A percentile compares a stretch with the other conserved stretches of the same genome.
These are phyloP conservation scores for Claviceps paspali DNA, from an alignment of 2,329 filamentous ascomycete genomes.

Conservation along the genomic window DNA sequence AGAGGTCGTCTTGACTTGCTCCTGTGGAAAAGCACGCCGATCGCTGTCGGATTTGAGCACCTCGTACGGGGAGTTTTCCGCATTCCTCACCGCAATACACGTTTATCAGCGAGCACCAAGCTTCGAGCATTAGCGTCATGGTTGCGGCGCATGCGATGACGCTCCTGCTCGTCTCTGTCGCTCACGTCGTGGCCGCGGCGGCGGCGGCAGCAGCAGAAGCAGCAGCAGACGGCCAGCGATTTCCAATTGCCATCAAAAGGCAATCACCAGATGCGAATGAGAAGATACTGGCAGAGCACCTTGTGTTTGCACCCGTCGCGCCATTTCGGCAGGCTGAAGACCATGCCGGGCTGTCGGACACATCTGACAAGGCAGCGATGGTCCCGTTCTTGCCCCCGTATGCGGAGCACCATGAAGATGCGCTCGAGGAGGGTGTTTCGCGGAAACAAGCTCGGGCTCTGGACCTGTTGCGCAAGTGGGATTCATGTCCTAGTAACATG, in stretches of 20 bases:
- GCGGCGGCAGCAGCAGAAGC: too few species aligned
- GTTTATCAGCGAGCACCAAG: too few species aligned
- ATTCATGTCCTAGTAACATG: conserved; percentile 55
- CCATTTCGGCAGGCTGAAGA: conserved; percentile 10
- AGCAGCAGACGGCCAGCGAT: conserved; percentile 16
- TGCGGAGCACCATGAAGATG: conserved; percentile 30
- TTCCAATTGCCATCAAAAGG: conserved; percentile 52
- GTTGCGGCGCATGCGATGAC: not conserved
- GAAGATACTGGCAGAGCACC: conserved; percentile 60
- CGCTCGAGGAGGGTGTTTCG: conserved; percentile 16
- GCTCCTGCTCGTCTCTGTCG: conserved; percentile 11
- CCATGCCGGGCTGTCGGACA: conserved; percentile 12
- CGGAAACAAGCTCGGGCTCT: conserved; percentile 31
- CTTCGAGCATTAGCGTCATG: too few species aligned
- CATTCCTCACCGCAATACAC: too few species aligned
- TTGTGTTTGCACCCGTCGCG: conserved; percentile 27
- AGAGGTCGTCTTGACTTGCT: too few species aligned
- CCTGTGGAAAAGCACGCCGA: too few species aligned
- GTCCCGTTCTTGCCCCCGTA: conserved; percentile 31
- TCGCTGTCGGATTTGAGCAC: too few species aligned
- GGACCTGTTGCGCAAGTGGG: conserved; percentile 36
- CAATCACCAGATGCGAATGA: conserved; percentile 56
- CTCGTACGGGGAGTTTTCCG: too few species aligned
- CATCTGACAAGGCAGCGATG: conserved; percentile 10
- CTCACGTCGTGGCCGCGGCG: conserved; percentile 14